Evolutionary conservation across 768 basidiomycete species (phyloP).

Genomic region (Panaeolus papilionaceus): DNA sequence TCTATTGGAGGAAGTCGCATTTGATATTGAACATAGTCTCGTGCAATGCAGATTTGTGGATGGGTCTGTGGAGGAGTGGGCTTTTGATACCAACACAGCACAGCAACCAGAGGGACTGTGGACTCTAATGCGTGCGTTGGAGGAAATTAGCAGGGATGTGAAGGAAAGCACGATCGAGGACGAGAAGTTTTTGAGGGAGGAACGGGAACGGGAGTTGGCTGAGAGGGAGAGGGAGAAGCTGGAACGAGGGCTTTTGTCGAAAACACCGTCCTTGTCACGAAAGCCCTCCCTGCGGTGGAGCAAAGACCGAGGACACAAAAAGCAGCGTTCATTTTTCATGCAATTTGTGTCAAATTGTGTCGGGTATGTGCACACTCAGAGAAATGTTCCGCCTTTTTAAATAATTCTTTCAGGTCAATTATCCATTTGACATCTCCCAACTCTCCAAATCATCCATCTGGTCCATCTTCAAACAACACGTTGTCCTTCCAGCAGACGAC

Average conservation of each 20-base stretch:
- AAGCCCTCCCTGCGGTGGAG: conserved; percentile 24
- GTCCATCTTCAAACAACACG: conserved; percentile 6
- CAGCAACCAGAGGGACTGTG: conserved; percentile 21
- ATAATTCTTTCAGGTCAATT: conserved; percentile 31
- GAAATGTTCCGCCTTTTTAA: neutral
- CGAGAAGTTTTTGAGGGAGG: conserved; percentile 42
- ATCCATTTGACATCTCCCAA: conserved; percentile 39
- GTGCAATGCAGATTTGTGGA: conserved; percentile 65
- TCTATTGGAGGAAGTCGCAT: conserved; percentile 63
- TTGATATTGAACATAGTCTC: conserved; percentile 56
- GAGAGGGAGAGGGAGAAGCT: conserved; percentile 37
- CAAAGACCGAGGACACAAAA: conserved; percentile 62
- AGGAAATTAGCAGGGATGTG: conserved; percentile 59
- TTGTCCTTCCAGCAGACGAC: conserved; percentile 18
- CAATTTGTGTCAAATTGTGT: conserved; percentile 53
- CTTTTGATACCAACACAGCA: conserved; percentile 39
- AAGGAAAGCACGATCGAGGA: conserved; percentile 51
- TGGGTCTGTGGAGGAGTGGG: conserved; percentile 56
- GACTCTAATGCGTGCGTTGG: conserved; percentile 47
- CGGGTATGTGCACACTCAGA: conserved; percentile 45
- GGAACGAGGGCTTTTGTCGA: conserved; percentile 25
- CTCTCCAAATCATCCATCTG: conserved; percentile 20
- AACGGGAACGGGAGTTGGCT: conserved; percentile 34
- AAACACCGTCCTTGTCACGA: conserved; percentile 21
- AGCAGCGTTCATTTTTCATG: conserved; percentile 73